Evolutionary conservation across 2,329 filamentous ascomycete species (phyloP).

Genomic region (Cladobotryum protrusum): DNA sequence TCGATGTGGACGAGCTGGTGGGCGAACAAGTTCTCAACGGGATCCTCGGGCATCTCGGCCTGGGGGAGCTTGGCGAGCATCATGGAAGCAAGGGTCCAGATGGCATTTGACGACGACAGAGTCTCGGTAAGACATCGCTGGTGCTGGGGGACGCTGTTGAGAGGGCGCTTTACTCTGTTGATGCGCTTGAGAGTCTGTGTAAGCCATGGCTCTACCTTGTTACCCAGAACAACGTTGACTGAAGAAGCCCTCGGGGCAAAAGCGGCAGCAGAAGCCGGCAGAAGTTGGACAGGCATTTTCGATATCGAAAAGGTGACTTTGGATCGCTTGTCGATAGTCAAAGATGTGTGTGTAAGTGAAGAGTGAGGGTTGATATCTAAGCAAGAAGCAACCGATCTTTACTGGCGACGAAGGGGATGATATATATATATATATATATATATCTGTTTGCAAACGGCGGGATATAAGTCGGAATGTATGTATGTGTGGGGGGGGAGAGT

Average conservation of each 20-base stretch:
- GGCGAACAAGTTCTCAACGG: constrained; percentile 85
- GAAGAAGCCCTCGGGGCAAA: constrained; percentile 87
- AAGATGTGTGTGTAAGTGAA: neutral
- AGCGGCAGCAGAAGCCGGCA: constrained; percentile 91
- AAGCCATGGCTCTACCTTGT: constrained; percentile 92
- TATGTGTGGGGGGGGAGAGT: too few species aligned
- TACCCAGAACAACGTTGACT: constrained; percentile 88
- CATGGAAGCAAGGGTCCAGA: constrained; percentile 89
- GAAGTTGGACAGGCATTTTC: constrained; percentile 81
- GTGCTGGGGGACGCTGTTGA: constrained; percentile 96
- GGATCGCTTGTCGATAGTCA: too few species aligned
- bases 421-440: constrained; percentile 2
- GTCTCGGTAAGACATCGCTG: constrained; percentile 93
- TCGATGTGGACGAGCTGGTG: constrained; percentile 90
- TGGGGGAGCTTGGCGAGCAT: constrained; percentile 90
- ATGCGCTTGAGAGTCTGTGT: constrained; percentile 95
- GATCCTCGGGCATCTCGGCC: constrained; percentile 72
- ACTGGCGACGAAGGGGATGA: constrained; percentile 4
- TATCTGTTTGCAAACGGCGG: neutral
- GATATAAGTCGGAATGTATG: too few species aligned
- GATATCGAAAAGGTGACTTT: neutral
- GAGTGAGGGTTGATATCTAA: neutral
- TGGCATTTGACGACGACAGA: constrained; percentile 79
- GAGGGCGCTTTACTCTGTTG: constrained; percentile 90
- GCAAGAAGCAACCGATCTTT: neutral